phyloP scores from a whole-genome alignment of 345 rosid species.

The Brassica rapa region DNA sequence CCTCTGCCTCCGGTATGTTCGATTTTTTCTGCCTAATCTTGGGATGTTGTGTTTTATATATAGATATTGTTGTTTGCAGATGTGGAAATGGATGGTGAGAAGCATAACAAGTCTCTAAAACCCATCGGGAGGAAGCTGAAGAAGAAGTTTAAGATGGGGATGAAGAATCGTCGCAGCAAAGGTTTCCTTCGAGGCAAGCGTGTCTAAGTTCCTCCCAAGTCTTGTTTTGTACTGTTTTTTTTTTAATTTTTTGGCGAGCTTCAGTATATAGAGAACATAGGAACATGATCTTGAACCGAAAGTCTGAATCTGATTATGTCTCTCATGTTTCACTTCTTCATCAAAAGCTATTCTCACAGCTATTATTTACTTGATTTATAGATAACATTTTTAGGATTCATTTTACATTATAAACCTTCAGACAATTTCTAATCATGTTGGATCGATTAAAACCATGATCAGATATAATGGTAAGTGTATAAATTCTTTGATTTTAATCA shows the following conservation, averaged over 20 bases:
- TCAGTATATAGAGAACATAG: background rate
- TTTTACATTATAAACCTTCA: background rate
- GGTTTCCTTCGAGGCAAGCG: constrained; percentile 56
- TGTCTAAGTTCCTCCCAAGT: constrained; percentile 8
- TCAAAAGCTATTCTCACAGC: background rate
- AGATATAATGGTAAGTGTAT: background rate
- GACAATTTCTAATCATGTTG: background rate
- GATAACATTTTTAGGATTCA: background rate
- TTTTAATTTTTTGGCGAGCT: background rate
- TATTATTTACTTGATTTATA: background rate
- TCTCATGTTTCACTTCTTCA: background rate
- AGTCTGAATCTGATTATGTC: background rate
- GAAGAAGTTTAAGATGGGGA: constrained; percentile 66
- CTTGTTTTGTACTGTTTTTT: background rate
- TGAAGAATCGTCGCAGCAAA: constrained; percentile 61
- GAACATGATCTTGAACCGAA: background rate
- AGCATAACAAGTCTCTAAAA: constrained; percentile 52
- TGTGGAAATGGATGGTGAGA: too few relatives aligned
- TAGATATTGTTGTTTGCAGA: constrained; percentile 45
- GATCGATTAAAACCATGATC: background rate
- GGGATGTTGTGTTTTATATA: constrained; percentile 1
- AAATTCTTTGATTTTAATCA: too few relatives aligned
- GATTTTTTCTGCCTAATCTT: background rate
- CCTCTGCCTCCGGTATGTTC: constrained; percentile 46
- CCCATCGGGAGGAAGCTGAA: constrained; percentile 70